These are phyloP conservation scores for Ilyonectria destructans DNA, from an alignment of 2,329 filamentous ascomycete species.

Conservation along the genomic window DNA sequence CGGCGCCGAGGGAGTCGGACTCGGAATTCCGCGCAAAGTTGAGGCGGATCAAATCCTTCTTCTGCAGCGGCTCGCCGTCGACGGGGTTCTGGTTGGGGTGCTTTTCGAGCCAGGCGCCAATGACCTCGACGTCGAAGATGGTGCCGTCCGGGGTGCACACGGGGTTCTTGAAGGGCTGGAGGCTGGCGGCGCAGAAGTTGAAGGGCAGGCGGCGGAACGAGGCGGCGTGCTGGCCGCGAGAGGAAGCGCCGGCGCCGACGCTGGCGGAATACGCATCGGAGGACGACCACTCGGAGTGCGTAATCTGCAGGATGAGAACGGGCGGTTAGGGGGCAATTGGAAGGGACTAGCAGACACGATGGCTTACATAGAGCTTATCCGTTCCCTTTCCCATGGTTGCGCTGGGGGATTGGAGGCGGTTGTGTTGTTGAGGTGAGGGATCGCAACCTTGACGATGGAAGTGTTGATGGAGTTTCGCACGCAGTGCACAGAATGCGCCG, in stretches of 20 bases:
- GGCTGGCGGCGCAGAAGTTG: conserved; percentile 96
- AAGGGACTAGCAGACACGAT: too few species aligned
- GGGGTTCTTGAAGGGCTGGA: conserved; percentile 95
- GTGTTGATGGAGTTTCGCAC: conserved; percentile 34
- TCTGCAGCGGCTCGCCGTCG: conserved; percentile 83
- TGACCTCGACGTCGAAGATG: conserved; percentile 96
- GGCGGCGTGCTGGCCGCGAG: conserved; percentile 64
- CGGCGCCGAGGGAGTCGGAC: conserved; percentile 64
- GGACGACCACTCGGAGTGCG: conserved; percentile 97
- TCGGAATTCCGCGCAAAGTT: conserved; percentile 94
- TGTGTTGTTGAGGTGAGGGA: conserved; percentile 7
- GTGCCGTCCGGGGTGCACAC: conserved; percentile 91
- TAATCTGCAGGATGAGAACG: conserved; percentile 71
- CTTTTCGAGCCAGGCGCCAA: conserved; percentile 93
- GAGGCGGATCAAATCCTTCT: conserved; percentile 89
- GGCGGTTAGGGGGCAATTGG: conserved; percentile 12
- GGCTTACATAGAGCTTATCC: conserved; percentile 62
- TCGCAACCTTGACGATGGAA: conserved; percentile 11
- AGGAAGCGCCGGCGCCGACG: conserved; percentile 77
- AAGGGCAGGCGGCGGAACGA: conserved; percentile 93
- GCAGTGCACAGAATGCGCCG: not conserved
- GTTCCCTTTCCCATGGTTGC: conserved; percentile 61
- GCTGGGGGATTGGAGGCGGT: conserved; percentile 9
- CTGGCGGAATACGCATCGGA: conserved; percentile 90
- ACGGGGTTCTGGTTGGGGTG: conserved; percentile 91